Evolutionary conservation across 306 rosid species (phyloP), one percentile per base, ranked within the genome.

Genomic region (Ormosia semicastrata): DNA sequence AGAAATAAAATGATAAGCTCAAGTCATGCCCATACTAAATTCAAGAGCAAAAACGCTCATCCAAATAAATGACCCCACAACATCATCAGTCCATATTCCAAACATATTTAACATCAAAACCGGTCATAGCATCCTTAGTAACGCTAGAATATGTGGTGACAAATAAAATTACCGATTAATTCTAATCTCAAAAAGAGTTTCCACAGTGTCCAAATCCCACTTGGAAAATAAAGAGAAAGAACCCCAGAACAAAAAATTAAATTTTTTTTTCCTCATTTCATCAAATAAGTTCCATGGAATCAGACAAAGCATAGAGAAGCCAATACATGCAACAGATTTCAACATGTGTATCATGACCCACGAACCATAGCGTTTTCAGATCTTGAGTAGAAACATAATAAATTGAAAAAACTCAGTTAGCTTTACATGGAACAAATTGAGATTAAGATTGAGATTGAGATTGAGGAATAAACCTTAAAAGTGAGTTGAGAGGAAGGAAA

Each of bases 381-480:
- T 67, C 56, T 43, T 67, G 18, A 18, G n/a, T 43, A 18, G 5
- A 67, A 67, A 43, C 36, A 10, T 2, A 17, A 41, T 7, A 2
- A 66, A 40, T 41, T n/a, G 33, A 39, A 5, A 15, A 66, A 39
- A 39, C n/a, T 39, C 71, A 66, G 50, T 24, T 18, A 41, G 33
- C 33, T 12, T 43, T 67, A 9, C 54, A 43, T 67, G 53, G 6
- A 40, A 30, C 41, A 49, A 47, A 70, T 32, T 47, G n/a, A n/a
- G n/a, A n/a, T n/a, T n/a, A n/a, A 24, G 24, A 24, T 24, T 24
- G 24, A 24, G 47, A 53, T 8, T 52, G 77, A 71, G 47, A 17
- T 73, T 36, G 77, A 57, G 67, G 65, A 74, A 57, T 12, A 30
- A 56, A 74, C 78, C 78, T 56, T 56, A 41, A 29, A 47, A 56